Base-by-base conservation (phyloP, 177 flowering plant species). In the Tripterygium wilfordii region DNA sequence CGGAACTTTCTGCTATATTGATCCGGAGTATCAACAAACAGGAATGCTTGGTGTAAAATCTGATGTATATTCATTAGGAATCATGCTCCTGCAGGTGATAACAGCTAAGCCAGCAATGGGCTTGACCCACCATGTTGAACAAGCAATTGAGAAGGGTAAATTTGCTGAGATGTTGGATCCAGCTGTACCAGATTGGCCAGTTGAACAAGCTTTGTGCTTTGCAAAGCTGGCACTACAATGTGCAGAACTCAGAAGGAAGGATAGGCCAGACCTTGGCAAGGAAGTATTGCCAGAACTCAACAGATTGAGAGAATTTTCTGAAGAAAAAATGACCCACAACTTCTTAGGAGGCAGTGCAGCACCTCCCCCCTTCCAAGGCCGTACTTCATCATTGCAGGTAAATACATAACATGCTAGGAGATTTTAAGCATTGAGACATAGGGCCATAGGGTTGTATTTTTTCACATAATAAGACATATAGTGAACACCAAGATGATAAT, bases 1-100 rank as follows among this genome's bases (percentile, higher is more conserved):
- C 3, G 79, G 79, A 25, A 74, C 79, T 1, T 74, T 74, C 53
- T 74, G 79, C 31, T 74, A 74, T 30, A 74, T 74, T 8, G 79
- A 74, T 18, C 78, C 78, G 0, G 78, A 74, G 58, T 74, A 74
- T 25, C 78, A 74, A 42, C 67, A 69, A 43, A 74, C 79, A 0
- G 79, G 79, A 29, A 64, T 74, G 76, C 67, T 74, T 1, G 74
- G 76, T 8, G 65, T 65, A 2, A 68, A 71, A 42, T 74, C 79
- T 21, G 79, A 74, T 27, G 43, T 74, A 0, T 74, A 74, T 49
- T 68, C 79, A 1, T 54, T 74, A 0, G 79, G 79, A 10, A 63
- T 74, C 53, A 28, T 74, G 50, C 59, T 70, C 21, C 58, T 74
- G 42, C 79, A 74, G 36, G 1, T 74, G 4, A 26, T 74, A 13